A percentile compares a stretch with the other conserved stretches of the same genome.
Evolutionary conservation across 2,329 filamentous ascomycete species (phyloP).

Genomic region (Pyrenochaeta sp.): DNA sequence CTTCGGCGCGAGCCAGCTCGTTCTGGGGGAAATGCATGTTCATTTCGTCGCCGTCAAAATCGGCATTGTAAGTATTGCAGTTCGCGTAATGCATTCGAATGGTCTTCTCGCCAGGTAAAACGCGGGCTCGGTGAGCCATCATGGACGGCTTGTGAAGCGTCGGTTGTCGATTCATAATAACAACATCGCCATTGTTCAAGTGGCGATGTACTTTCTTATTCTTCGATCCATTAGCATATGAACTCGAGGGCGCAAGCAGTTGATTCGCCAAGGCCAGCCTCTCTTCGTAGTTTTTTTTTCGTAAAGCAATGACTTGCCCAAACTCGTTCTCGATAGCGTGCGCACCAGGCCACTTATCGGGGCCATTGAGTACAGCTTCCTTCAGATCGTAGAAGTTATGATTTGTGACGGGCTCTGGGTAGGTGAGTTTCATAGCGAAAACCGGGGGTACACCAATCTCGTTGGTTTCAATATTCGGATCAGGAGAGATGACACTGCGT

Average conservation of each 20-base stretch:
- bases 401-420: constrained; percentile 95
- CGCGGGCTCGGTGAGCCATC: constrained; percentile 94
- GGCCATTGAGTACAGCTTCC: constrained; percentile 93
- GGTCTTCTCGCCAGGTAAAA: constrained; percentile 92
- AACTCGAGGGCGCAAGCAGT: constrained; percentile 83
- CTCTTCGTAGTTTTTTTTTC: constrained; percentile 87
- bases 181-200: constrained; percentile 94
- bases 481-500: constrained; percentile 95
- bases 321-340: constrained; percentile 95
- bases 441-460: constrained; percentile 99
- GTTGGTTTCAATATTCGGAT: constrained; percentile 98
- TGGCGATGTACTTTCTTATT: constrained; percentile 98
- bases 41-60: constrained; percentile 99
- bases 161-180: constrained; percentile 98
- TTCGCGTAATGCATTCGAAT: constrained; percentile 99
- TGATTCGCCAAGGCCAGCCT: constrained; percentile 91
- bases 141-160: constrained; percentile 98
- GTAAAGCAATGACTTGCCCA: constrained; percentile 86
- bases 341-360: constrained; percentile 92
- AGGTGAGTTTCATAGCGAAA: constrained; percentile 94
- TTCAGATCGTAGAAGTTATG: constrained; percentile 97
- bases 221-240: constrained; percentile 74
- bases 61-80: constrained; percentile 98
- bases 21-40: constrained; percentile 99
- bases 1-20: constrained; percentile 91